Percentiles rank a stretch among this genome's conserved stretches.
Evolutionary conservation across 495 filamentous ascomycete genomes (phyloP).

Genomic region (Cenococcum geophilum): DNA sequence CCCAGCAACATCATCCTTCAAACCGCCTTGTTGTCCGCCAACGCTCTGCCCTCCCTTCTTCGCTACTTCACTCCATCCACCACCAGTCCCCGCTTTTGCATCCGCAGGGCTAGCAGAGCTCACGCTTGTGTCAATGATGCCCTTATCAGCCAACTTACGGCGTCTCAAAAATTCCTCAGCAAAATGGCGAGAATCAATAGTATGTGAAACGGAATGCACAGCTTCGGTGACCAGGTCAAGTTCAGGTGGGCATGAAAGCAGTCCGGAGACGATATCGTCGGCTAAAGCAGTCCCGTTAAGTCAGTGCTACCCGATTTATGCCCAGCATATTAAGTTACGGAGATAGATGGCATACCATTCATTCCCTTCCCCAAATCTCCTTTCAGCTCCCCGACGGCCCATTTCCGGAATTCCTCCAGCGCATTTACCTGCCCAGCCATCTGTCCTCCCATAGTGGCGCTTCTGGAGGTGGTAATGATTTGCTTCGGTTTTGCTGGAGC

Average conservation of each 20-base stretch:
- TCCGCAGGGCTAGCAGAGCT: slow-evolving; percentile 40
- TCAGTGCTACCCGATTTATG: background rate
- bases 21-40: slow-evolving; percentile 44
- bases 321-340: background rate
- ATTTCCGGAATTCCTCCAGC: slow-evolving; percentile 87
- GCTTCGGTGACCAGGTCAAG: slow-evolving; percentile 77
- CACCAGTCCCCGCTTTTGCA: slow-evolving; percentile 44
- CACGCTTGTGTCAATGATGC: slow-evolving; percentile 55
- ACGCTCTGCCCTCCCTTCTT: slow-evolving; percentile 68
- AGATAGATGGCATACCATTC: slow-evolving; percentile 44
- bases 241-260: slow-evolving; percentile 70
- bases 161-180: slow-evolving; percentile 90
- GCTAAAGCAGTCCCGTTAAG: slow-evolving; percentile 39
- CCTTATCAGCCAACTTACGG: slow-evolving; percentile 85
- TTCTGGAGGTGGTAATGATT: slow-evolving; percentile 34
- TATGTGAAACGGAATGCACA: slow-evolving; percentile 76
- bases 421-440: slow-evolving; percentile 51
- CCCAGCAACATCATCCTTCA: slow-evolving; percentile 31
- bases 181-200: slow-evolving; percentile 86
- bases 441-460: slow-evolving; percentile 37
- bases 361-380: slow-evolving; percentile 56
- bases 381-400: slow-evolving; percentile 69
- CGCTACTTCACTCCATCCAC: slow-evolving; percentile 95
- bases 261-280: slow-evolving; percentile 69
- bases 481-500: slow-evolving; percentile 41